Evolutionary conservation across 768 basidiomycete genomes (phyloP), one percentile per base, ranked within the genome.

Genomic region (Suillus clintonianus): DNA sequence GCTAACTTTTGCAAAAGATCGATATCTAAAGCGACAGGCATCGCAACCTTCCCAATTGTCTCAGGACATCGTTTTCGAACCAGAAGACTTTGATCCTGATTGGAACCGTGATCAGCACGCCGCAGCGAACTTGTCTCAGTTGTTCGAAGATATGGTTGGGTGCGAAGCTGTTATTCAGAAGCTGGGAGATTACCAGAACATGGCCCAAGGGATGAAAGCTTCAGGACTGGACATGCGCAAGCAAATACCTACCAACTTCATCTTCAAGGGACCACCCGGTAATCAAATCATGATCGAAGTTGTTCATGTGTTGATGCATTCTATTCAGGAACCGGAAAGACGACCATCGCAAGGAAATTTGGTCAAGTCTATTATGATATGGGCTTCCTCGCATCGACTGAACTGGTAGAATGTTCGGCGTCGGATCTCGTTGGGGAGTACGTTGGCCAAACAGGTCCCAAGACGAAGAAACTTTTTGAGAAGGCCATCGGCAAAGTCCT

Each of bases 251-350:
- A 89, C 74, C 22, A 80, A 80, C 50, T 91, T 89, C 60, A 74
- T 90, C 2, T 90, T 91, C 80, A 90, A 87, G 67, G 89, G 89
- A 0, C 89, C 89, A 5, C 89, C 89, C 62, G 89, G 85, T 88
- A 69, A 69, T 78, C 69, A 43, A 19, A 37, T 32, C 5, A 19
- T 15, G 14, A 36, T 24, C 24, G 27, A 19, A 24, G 42, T 53
- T 14, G 43, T 41, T 5, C 55, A 32, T 45, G 4, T 4, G 3
- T 17, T 58, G 30, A 45, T 15, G 17, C 48, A n/a, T 61, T 41
- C 27, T 48, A 22, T 24, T 41, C 19, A 88, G 87, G 87, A 4
- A 88, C 87, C 0, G 87, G 87, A 22, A 88, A 88, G 62, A 88
- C 87, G 1, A 88, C 86, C 0, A 81, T 81, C 0, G 87, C 86